phyloP scores from a whole-genome alignment of 306 rosid species.

The Parietaria judaica region DNA sequence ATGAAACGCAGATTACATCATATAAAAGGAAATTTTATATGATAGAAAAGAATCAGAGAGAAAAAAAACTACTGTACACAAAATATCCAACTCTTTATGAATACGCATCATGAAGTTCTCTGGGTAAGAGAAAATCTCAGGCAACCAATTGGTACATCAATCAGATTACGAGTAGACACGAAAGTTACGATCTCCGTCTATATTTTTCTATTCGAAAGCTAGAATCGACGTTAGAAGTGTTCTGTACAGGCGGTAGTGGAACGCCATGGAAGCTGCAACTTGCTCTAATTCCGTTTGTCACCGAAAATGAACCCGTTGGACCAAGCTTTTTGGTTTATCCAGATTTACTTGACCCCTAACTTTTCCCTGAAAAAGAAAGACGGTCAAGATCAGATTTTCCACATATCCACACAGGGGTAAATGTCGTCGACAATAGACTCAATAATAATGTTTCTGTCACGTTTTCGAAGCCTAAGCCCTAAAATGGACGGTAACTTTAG shows the following conservation, averaged over 20 bases:
- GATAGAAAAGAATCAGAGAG: no score
- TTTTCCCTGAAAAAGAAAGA: slow-evolving; percentile 33
- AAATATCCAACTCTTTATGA: no score
- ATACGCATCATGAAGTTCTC: background rate
- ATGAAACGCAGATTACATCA: no score
- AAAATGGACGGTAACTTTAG: no score
- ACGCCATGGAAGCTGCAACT: no score
- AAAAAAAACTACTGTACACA: background rate
- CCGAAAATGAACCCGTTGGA: slow-evolving; percentile 30
- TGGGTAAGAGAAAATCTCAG: background rate
- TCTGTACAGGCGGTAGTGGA: slow-evolving; percentile 12
- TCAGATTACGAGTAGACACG: background rate
- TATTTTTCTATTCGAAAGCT: background rate
- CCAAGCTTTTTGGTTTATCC: slow-evolving; percentile 13
- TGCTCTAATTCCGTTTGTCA: slow-evolving; percentile 3
- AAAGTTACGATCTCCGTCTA: background rate
- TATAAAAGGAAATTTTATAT: background rate
- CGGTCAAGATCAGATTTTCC: slow-evolving; percentile 1
- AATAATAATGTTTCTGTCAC: background rate
- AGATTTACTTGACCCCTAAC: slow-evolving; percentile 2
- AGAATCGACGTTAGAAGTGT: background rate
- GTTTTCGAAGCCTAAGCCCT: no score
- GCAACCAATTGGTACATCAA: slow-evolving; percentile 5
- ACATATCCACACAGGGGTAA: no score
- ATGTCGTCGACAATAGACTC: no score